Conservation (phyloP, 2,329 filamentous ascomycete genomes). For the Neocucurbitaria cava region DNA sequence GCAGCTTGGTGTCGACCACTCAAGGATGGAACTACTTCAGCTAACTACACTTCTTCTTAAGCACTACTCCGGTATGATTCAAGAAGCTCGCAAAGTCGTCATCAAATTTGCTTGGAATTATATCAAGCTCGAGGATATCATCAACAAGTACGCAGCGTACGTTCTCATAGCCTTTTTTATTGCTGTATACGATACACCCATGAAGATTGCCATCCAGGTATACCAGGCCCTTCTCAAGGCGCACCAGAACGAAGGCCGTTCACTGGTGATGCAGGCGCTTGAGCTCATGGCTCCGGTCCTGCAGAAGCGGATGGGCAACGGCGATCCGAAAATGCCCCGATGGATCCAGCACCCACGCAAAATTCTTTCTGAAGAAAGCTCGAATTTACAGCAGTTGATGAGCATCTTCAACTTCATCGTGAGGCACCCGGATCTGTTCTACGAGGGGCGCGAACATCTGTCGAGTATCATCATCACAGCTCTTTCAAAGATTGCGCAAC, state of each 20-base stretch:
- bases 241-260: constrained; percentile 92
- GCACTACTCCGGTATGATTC: constrained; percentile 85
- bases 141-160: constrained; percentile 98
- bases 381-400: constrained; percentile 93
- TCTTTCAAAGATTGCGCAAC: constrained; percentile 83
- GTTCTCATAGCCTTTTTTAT: constrained; percentile 98
- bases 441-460: constrained; percentile 91
- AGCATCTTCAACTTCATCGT: constrained; percentile 98
- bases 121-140: constrained; percentile 92
- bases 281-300: constrained; percentile 95
- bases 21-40: constrained; percentile 93
- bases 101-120: constrained; percentile 99
- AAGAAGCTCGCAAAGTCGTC: constrained; percentile 94
- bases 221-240: constrained; percentile 90
- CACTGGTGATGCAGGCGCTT: constrained; percentile 90
- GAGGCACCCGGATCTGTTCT: constrained; percentile 90
- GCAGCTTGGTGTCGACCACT: constrained; percentile 90
- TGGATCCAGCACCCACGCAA: constrained; percentile 92
- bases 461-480: constrained; percentile 87
- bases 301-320: constrained; percentile 77
- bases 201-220: constrained; percentile 94
- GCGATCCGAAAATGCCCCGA: constrained; percentile 75
- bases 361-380: constrained; percentile 90
- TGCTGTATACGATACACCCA: constrained; percentile 91
- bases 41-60: constrained; percentile 95